Base-by-base conservation (phyloP, 345 rosid species). In the Punica granatum region DNA sequence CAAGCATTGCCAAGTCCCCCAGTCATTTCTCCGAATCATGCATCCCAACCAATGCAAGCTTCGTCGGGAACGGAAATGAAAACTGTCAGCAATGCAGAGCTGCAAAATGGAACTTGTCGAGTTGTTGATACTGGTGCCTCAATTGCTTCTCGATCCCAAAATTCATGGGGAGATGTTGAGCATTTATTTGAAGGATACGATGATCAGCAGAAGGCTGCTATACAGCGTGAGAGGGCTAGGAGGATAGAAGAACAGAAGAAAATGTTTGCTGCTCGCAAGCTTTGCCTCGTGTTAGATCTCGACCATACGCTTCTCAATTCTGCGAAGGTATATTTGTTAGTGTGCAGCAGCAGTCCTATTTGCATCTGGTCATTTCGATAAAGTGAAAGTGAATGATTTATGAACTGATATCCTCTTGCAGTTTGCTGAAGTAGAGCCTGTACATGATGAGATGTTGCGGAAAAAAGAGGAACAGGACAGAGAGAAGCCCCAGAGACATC, bases 281-380 rank as follows among this genome's bases (percentile, higher is more conserved):
- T 94, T 68, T 88, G 93, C 75, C 99, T 94, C 68, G 99, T 94
- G 70, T 78, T 94, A 79, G 99, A 94, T 86, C 79, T 94, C 39
- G 99, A 94, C 75, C 99, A 94, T 73, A 94, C 99, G 4, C 99
- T 94, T 84, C 93, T 94, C 60, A 94, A 94, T 81, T 94, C 99
- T 54, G 99, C 99, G 41, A 94, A 89, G 96, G 99, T 84, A 81
- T 63, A 33, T 35, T 36, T 28, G 67, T 46, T 63, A 2, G 34
- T 63, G 26, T 32, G 3, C 13, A 23, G 3, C 13, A 23, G 49
- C 48, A 63, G 48, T 63, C 32, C 21, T 4, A 11, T 63, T 6
- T 33, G 7, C 49, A 36, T 25, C 61, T 23, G 31, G 32, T 63
- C 14, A 9, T 10, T n/a, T 39, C 31, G 2, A n/a, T n/a, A n/a